These are phyloP conservation scores for Spiromastix sp. DNA, from an alignment of 2,329 filamentous ascomycete genomes.

Conservation along the genomic window DNA sequence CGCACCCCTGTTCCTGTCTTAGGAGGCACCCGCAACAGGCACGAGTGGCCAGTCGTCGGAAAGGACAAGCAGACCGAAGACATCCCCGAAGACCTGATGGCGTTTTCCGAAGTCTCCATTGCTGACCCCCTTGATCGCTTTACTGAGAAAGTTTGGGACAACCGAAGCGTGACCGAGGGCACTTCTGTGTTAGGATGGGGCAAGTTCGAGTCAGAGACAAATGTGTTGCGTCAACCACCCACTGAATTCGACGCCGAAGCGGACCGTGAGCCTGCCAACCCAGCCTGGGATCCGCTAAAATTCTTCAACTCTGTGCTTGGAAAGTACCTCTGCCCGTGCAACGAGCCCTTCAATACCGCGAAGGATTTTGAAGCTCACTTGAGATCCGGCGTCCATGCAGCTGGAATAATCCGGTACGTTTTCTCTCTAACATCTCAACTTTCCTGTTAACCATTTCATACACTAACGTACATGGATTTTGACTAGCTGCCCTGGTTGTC, in stretches of 20 bases:
- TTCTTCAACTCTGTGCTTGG: conserved; percentile 22
- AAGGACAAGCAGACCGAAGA: conserved; percentile 1
- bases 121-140: too few species aligned
- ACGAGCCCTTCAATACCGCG: conserved; percentile 15
- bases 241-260: too few species aligned
- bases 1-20: not conserved
- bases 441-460: not conserved
- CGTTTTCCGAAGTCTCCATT: conserved; percentile 12
- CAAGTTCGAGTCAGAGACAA: too few species aligned
- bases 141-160: too few species aligned
- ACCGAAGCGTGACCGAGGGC: too few species aligned
- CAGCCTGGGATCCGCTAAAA: conserved; percentile 18
- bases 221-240: too few species aligned
- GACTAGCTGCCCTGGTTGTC: conserved; percentile 29
- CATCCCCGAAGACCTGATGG: conserved; percentile 14
- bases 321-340: conserved; percentile 27
- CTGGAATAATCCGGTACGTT: conserved; percentile 15
- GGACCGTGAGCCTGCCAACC: too few species aligned
- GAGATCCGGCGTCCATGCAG: conserved; percentile 14
- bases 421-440: not conserved
- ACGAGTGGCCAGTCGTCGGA: conserved; percentile 17
- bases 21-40: conserved; percentile 5
- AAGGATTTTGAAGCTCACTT: conserved; percentile 26
- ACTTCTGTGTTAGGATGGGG: too few species aligned
- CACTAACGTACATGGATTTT: not conserved